Percentiles rank a stretch among this genome's conserved stretches.
These are phyloP conservation scores for Calamus simplicifolius DNA, from an alignment of 176 grass and related monocot species.

Conservation along the genomic window DNA sequence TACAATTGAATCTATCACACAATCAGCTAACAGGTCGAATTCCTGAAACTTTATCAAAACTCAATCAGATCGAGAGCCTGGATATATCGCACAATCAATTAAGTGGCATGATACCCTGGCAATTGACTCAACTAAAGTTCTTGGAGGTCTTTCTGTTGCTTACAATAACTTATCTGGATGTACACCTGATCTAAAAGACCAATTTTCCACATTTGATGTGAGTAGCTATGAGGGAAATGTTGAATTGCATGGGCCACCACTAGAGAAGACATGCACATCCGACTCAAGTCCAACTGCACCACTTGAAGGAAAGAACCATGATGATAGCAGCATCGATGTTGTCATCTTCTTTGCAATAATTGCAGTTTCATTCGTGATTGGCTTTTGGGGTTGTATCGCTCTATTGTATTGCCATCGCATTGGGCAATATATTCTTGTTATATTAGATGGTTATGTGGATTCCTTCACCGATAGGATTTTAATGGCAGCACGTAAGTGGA, in stretches of 20 bases:
- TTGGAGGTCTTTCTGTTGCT: neutral
- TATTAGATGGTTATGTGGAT: too few species aligned
- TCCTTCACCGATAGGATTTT: too few species aligned
- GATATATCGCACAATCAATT: slow-evolving; percentile 27
- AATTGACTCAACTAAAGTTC: neutral
- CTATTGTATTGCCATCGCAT: too few species aligned
- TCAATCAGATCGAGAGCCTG: slow-evolving; percentile 12
- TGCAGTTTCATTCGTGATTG: too few species aligned
- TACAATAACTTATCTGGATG: slow-evolving; percentile 33
- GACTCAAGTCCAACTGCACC: neutral
- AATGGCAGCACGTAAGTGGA: too few species aligned
- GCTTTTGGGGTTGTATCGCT: too few species aligned
- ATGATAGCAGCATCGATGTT: too few species aligned
- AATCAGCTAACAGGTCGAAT: slow-evolving; percentile 8
- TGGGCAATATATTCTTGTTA: too few species aligned
- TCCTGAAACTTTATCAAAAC: slow-evolving; percentile 6
- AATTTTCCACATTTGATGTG: slow-evolving; percentile 12
- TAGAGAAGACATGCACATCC: neutral
- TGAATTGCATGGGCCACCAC: neutral
- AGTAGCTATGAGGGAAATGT: slow-evolving; percentile 12
- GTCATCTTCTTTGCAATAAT: too few species aligned
- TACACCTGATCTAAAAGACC: neutral
- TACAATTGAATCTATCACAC: slow-evolving; percentile 20
- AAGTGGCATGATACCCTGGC: neutral
- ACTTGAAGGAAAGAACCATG: neutral